These are phyloP conservation scores for Hypoxylon sp. DNA, from an alignment of 2,329 filamentous ascomycete genomes.

Conservation along the genomic window DNA sequence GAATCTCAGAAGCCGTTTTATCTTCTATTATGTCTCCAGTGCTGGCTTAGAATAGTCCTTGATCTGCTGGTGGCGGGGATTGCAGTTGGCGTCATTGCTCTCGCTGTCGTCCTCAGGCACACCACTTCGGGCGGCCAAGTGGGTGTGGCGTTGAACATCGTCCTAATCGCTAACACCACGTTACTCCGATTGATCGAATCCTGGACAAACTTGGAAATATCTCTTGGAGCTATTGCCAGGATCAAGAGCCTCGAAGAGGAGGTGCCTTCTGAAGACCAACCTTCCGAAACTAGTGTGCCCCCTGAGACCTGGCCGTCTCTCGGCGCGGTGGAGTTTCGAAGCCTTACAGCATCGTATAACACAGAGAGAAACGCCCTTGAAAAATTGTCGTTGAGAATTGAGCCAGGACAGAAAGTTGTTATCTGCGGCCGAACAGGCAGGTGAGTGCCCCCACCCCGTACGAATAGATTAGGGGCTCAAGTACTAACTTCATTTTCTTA, in stretches of 20 bases:
- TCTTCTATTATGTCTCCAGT: slow-evolving; percentile 62
- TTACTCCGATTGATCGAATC: slow-evolving; percentile 51
- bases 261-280: slow-evolving; percentile 41
- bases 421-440: slow-evolving; percentile 67
- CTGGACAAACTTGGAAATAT: slow-evolving; percentile 54
- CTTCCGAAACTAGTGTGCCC: not conserved
- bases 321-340: slow-evolving; percentile 47
- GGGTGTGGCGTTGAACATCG: slow-evolving; percentile 54
- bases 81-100: slow-evolving; percentile 53
- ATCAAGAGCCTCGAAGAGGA: slow-evolving; percentile 49
- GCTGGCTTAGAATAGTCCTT: slow-evolving; percentile 65
- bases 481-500: slow-evolving; percentile 8
- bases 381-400: slow-evolving; percentile 47
- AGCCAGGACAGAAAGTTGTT: slow-evolving; percentile 61
- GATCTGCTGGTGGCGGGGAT: slow-evolving; percentile 63
- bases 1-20: slow-evolving; percentile 63
- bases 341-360: slow-evolving; percentile 51
- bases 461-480: not conserved
- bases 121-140: slow-evolving; percentile 49
- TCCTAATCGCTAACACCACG: slow-evolving; percentile 54
- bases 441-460: slow-evolving; percentile 43
- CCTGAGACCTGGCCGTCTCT: slow-evolving; percentile 47
- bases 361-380: slow-evolving; percentile 44
- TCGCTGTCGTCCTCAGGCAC: slow-evolving; percentile 45
- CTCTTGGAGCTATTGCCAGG: slow-evolving; percentile 53